Conservation (phyloP, 1,139 yeast species). For the Suhomyces atakaporum region DNA sequence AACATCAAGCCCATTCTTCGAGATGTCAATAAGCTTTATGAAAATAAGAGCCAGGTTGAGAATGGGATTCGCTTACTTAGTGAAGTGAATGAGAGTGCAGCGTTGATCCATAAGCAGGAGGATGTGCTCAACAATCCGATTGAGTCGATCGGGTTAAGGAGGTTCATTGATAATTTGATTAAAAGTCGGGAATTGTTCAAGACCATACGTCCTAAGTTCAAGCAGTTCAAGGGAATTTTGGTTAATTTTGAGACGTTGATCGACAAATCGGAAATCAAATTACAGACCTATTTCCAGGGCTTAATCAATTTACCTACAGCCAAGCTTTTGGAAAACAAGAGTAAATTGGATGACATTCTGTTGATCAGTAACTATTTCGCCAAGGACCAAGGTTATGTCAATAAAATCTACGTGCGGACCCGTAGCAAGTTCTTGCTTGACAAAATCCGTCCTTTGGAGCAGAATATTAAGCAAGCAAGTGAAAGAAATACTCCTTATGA, state of each 20-base stretch:
- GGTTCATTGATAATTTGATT: slow-evolving; percentile 40
- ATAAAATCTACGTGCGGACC: slow-evolving; percentile 45
- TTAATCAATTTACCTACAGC: slow-evolving; percentile 16
- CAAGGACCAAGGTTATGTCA: slow-evolving; percentile 35
- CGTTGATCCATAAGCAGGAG: slow-evolving; percentile 57
- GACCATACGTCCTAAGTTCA: slow-evolving; percentile 42
- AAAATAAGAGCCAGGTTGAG: slow-evolving; percentile 60
- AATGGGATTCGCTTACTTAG: slow-evolving; percentile 60
- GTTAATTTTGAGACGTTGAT: slow-evolving; percentile 48
- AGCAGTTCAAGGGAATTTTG: slow-evolving; percentile 51
- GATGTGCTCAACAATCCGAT: slow-evolving; percentile 40
- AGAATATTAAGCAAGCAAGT: slow-evolving; percentile 37
- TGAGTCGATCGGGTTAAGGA: slow-evolving; percentile 39
- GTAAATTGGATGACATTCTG: slow-evolving; percentile 24
- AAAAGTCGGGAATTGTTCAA: slow-evolving; percentile 35
- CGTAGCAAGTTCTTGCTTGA: slow-evolving; percentile 49
- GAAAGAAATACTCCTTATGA: slow-evolving; percentile 53
- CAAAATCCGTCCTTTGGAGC: slow-evolving; percentile 37
- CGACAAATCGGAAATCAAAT: slow-evolving; percentile 47
- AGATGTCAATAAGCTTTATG: slow-evolving; percentile 58
- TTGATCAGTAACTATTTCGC: slow-evolving; percentile 50
- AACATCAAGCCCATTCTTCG: slow-evolving; percentile 72
- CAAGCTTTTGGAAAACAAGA: slow-evolving; percentile 15
- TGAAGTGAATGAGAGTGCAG: slow-evolving; percentile 67
- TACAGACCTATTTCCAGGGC: slow-evolving; percentile 35